phyloP scores from a whole-genome alignment of 2,329 filamentous ascomycete genomes.

The Neofusicoccum sp. region DNA sequence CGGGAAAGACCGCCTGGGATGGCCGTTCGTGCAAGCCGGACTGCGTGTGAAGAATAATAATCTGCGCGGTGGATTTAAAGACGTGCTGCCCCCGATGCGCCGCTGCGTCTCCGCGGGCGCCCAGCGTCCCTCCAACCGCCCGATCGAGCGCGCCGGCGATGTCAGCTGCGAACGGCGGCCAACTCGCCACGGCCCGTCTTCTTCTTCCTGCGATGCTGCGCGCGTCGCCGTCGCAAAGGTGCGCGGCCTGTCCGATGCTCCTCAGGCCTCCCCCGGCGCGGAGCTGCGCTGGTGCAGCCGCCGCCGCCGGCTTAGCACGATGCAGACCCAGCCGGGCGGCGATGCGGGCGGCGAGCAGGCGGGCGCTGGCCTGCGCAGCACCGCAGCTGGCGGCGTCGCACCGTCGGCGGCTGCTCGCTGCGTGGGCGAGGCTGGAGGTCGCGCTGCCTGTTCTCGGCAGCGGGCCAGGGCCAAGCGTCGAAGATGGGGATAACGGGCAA shows the following conservation, averaged over 20 bases:
- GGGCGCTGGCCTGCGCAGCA: too few species aligned
- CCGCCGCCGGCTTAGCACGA: too few species aligned
- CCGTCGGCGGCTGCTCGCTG: too few species aligned
- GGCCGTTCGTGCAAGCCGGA: constrained; percentile 8
- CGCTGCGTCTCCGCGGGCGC: not conserved
- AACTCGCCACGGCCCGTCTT: not conserved
- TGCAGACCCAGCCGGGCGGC: too few species aligned
- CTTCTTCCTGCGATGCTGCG: not conserved
- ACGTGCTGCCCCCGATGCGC: not conserved
- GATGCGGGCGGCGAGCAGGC: too few species aligned
- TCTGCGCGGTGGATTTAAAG: constrained; percentile 6
- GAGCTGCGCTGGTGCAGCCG: too few species aligned
- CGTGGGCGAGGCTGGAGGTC: too few species aligned
- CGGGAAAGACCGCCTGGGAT: constrained; percentile 14
- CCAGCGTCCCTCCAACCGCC: constrained; percentile 6
- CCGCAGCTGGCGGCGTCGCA: too few species aligned
- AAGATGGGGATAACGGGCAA: constrained; percentile 15
- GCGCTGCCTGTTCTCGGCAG: constrained; percentile 6
- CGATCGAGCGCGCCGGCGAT: not conserved
- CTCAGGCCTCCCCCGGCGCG: too few species aligned
- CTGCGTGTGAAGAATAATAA: constrained; percentile 1
- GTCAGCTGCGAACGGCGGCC: not conserved
- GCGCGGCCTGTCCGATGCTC: too few species aligned
- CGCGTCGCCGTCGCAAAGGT: not conserved
- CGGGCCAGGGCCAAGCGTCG: constrained; percentile 15